Conservation (phyloP, 805 yeast genomes). For the Millerozyma miso region DNA sequence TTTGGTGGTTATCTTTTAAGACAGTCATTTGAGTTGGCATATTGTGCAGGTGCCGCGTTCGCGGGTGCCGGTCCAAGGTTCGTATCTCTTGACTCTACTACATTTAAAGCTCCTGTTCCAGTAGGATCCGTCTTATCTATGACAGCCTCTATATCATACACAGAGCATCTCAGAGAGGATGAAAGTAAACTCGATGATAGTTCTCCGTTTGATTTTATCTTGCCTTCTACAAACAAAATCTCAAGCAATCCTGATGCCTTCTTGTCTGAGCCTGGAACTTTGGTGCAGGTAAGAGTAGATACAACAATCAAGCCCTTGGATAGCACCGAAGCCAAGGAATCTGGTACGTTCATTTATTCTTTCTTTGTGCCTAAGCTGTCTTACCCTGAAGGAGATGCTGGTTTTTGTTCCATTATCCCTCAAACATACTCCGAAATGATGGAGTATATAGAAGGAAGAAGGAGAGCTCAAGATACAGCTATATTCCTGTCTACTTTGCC, state of each 20-base stretch:
- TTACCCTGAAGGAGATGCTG: conserved; percentile 41
- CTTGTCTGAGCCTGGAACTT: conserved; percentile 74
- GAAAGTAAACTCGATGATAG: conserved; percentile 15
- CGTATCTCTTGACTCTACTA: conserved; percentile 83
- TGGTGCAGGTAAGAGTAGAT: conserved; percentile 86
- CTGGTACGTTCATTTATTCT: conserved; percentile 86
- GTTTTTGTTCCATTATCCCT: conserved; percentile 77
- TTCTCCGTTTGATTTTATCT: conserved; percentile 46
- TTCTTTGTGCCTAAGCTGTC: conserved; percentile 73
- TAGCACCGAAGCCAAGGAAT: conserved; percentile 55
- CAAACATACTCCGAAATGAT: conserved; percentile 90
- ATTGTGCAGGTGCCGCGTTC: conserved; percentile 88
- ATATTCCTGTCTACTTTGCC: conserved; percentile 46
- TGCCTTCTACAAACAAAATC: conserved; percentile 55
- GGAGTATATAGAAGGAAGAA: conserved; percentile 83
- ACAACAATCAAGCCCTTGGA: conserved; percentile 71
- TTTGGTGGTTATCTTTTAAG: conserved; percentile 93
- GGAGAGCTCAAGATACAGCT: conserved; percentile 84
- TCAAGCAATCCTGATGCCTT: conserved; percentile 52
- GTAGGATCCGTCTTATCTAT: conserved; percentile 86
- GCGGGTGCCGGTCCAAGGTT: conserved; percentile 83
- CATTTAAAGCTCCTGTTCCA: conserved; percentile 92
- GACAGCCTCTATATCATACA: conserved; percentile 79
- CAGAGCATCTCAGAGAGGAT: conserved; percentile 65
- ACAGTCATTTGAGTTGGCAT: conserved; percentile 90